These are phyloP conservation scores for Starmerella roubikii DNA, from an alignment of 805 yeast genomes.

Conservation along the genomic window DNA sequence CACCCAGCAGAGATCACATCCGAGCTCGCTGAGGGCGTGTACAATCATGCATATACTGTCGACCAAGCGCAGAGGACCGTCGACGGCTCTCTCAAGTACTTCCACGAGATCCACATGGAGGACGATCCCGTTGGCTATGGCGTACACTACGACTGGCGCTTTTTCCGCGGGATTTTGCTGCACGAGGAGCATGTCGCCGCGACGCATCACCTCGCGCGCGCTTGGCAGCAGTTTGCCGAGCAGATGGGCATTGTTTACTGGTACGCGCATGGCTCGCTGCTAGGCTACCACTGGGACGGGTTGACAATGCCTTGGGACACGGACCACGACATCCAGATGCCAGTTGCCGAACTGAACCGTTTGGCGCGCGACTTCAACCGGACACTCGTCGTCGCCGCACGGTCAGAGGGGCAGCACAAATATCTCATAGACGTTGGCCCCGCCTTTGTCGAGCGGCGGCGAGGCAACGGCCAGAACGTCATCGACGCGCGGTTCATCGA, in stretches of 20 bases:
- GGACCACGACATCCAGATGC: conserved; percentile 38
- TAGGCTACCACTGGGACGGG: conserved; percentile 41
- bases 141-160: conserved; percentile 50
- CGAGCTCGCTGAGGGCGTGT: neutral
- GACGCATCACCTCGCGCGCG: conserved; percentile 35
- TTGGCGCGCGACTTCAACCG: conserved; percentile 38
- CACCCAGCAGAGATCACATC: neutral
- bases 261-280: conserved; percentile 38
- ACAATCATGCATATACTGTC: conserved; percentile 9
- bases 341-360: conserved; percentile 35
- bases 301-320: conserved; percentile 41
- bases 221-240: conserved; percentile 36
- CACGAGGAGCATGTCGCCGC: conserved; percentile 33
- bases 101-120: conserved; percentile 12
- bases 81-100: conserved; percentile 7
- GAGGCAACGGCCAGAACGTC: conserved; percentile 36
- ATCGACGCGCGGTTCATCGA: conserved; percentile 50
- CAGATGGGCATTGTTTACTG: conserved; percentile 34
- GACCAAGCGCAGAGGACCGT: conserved; percentile 2
- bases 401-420: conserved; percentile 34
- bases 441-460: conserved; percentile 35
- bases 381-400: conserved; percentile 34
- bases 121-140: conserved; percentile 19
- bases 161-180: conserved; percentile 35
- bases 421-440: conserved; percentile 38